These are phyloP conservation scores for Pseudoscleropodium purum DNA, from an alignment of 225 moss, liverwort and hornwort species.

Conservation along the genomic window DNA sequence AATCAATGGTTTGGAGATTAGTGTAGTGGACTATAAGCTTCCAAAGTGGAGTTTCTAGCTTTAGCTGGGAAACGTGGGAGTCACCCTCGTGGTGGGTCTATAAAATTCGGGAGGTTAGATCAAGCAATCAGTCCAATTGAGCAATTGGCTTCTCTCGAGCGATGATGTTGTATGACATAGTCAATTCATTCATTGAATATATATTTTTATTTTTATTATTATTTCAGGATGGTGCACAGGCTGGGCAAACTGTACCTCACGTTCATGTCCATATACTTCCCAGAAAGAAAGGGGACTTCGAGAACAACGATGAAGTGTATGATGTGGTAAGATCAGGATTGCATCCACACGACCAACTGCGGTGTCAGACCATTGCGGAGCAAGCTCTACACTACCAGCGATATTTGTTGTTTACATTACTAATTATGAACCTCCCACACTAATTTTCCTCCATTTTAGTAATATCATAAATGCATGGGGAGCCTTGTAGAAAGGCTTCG, in stretches of 20 bases:
- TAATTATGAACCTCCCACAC: not conserved
- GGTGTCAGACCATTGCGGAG: not conserved
- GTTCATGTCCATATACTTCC: constrained; percentile 92
- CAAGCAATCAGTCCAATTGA: too few relatives aligned
- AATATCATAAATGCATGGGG: not conserved
- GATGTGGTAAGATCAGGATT: constrained; percentile 57
- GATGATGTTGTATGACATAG: too few relatives aligned
- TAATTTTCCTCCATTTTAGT: not conserved
- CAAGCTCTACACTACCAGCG: not conserved
- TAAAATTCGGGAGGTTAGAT: too few relatives aligned
- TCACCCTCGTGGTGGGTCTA: too few relatives aligned
- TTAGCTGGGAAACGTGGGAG: too few relatives aligned
- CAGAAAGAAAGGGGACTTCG: constrained; percentile 62
- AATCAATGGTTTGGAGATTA: too few relatives aligned
- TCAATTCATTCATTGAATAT: too few relatives aligned
- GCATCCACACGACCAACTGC: not conserved
- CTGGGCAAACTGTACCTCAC: constrained; percentile 93
- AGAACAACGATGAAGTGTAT: constrained; percentile 83
- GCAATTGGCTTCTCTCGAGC: too few relatives aligned
- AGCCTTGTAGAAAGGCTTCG: not conserved
- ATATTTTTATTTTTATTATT: not conserved
- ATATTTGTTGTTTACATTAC: not conserved
- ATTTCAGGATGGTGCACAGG: constrained; percentile 85
- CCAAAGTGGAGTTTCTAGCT: too few relatives aligned
- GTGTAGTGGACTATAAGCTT: too few relatives aligned